Conservation (phyloP, 2,329 filamentous ascomycete species). For the Fonsecaea monophora region DNA sequence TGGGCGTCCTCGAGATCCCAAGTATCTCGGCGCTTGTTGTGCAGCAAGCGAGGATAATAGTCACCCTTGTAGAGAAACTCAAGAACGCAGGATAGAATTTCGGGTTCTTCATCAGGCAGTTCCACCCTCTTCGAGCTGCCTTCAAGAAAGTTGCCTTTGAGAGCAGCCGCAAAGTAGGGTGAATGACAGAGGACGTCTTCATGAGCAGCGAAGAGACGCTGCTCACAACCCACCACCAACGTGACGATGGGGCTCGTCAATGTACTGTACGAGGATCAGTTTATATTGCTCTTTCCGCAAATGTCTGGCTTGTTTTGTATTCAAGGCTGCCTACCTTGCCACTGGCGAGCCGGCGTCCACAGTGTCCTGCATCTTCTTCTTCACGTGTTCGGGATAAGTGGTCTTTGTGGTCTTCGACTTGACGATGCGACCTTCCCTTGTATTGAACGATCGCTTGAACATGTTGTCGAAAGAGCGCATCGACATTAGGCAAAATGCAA, state of each 20-base stretch:
- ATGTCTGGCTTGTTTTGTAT: neutral
- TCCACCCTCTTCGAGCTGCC: slow-evolving; percentile 74
- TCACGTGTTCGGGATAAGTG: slow-evolving; percentile 76
- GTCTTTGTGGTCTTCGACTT: slow-evolving; percentile 84
- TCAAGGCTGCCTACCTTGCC: slow-evolving; percentile 44
- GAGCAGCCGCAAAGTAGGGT: slow-evolving; percentile 78
- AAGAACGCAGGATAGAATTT: slow-evolving; percentile 90
- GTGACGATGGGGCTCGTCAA: slow-evolving; percentile 80
- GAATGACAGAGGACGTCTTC: slow-evolving; percentile 88
- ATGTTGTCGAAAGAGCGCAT: slow-evolving; percentile 62
- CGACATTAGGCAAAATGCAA: slow-evolving; percentile 24
- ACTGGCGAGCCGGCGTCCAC: slow-evolving; percentile 64
- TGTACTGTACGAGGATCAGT: slow-evolving; percentile 47
- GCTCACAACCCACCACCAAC: slow-evolving; percentile 80
- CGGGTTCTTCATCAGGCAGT: slow-evolving; percentile 79
- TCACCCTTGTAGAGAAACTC: slow-evolving; percentile 98
- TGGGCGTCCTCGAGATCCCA: slow-evolving; percentile 84
- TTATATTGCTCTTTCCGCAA: slow-evolving; percentile 1
- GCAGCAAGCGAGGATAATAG: slow-evolving; percentile 88
- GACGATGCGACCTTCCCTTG: slow-evolving; percentile 78
- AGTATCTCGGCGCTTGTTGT: slow-evolving; percentile 83
- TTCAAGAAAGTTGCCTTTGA: slow-evolving; percentile 72
- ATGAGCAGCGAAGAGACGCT: slow-evolving; percentile 91
- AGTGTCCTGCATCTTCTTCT: slow-evolving; percentile 87
- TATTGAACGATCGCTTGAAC: slow-evolving; percentile 91